Percentiles rank a stretch among this genome's conserved stretches.
phyloP scores from a whole-genome alignment of 2,329 filamentous ascomycete genomes.

The Microdochium nivale region DNA sequence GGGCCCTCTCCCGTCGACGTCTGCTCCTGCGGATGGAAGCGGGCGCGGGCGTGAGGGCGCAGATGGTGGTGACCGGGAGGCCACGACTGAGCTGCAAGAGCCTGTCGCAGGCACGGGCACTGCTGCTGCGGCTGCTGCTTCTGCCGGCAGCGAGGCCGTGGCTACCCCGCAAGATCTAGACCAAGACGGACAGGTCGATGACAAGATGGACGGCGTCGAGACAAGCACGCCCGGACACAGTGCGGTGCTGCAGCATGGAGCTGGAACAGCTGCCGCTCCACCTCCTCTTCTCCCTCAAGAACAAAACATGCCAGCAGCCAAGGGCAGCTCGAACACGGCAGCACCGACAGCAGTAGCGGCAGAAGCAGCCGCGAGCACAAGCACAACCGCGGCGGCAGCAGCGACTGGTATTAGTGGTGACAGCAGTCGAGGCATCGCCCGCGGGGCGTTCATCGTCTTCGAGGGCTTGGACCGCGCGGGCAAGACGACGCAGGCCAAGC shows the following conservation, averaged over 20 bases:
- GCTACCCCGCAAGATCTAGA: too few relatives aligned
- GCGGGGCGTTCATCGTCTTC: constrained; percentile 72
- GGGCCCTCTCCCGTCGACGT: not conserved
- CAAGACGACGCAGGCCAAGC: constrained; percentile 82
- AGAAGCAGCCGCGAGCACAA: not conserved
- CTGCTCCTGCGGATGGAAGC: constrained; percentile 1
- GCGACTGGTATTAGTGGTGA: constrained; percentile 4
- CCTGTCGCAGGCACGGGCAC: not conserved
- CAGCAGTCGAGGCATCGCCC: constrained; percentile 15
- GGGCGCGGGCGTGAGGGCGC: constrained; percentile 3
- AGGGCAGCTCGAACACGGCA: too few relatives aligned
- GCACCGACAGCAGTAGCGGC: too few relatives aligned
- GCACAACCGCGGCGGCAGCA: not conserved
- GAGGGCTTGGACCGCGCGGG: constrained; percentile 87
- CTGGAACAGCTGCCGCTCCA: not conserved
- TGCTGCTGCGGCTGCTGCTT: constrained; percentile 1
- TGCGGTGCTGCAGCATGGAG: not conserved
- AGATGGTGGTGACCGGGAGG: not conserved
- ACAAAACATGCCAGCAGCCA: too few relatives aligned
- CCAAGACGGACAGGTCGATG: not conserved
- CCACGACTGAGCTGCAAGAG: not conserved
- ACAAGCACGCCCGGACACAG: not conserved
- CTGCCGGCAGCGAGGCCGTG: not conserved
- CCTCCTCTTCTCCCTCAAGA: too few relatives aligned
- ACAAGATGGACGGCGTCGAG: constrained; percentile 13